A percentile compares a stretch with the other conserved stretches of the same genome.
Evolutionary conservation across 2,329 filamentous ascomycete genomes (phyloP).

Genomic region (Apiospora marii): DNA sequence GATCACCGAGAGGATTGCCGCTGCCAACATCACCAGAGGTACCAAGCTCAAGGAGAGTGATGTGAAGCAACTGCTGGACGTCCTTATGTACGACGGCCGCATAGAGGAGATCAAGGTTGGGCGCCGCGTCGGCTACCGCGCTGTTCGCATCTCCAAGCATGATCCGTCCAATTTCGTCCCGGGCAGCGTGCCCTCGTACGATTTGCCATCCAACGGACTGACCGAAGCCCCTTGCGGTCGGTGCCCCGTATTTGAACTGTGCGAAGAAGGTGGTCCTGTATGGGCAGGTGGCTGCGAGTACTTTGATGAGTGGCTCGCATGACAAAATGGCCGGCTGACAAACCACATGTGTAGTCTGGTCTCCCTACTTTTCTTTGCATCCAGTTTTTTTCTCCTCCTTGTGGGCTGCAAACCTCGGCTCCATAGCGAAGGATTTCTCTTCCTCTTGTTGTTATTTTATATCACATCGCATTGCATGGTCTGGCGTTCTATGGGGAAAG

Average conservation of each 20-base stretch:
- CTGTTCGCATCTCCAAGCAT: slow-evolving; percentile 56
- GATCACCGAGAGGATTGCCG: slow-evolving; percentile 78
- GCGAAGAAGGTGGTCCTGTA: slow-evolving; percentile 88
- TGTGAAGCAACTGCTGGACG: slow-evolving; percentile 84
- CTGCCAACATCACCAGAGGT: slow-evolving; percentile 74
- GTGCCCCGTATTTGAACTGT: slow-evolving; percentile 93
- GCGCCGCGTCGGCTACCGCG: slow-evolving; percentile 60
- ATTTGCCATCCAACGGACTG: slow-evolving; percentile 71
- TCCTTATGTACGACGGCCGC: slow-evolving; percentile 87
- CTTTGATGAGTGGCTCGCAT: slow-evolving; percentile 82
- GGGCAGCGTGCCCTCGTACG: slow-evolving; percentile 43
- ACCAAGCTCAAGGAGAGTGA: slow-evolving; percentile 76
- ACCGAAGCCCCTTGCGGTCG: slow-evolving; percentile 90
- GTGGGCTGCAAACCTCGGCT: not conserved
- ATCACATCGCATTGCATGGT: not conserved
- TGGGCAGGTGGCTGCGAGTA: slow-evolving; percentile 92
- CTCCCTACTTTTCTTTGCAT: not conserved
- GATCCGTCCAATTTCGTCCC: slow-evolving; percentile 38
- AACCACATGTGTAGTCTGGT: not conserved
- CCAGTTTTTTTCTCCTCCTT: too few relatives aligned
- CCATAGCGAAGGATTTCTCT: not conserved
- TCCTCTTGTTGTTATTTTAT: not conserved
- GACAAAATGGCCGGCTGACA: slow-evolving; percentile 40
- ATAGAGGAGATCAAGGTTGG: slow-evolving; percentile 70
- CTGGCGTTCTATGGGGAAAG: not conserved